Base-by-base conservation (phyloP, 2,329 filamentous ascomycete genomes). In the Chaetomium strumarium region DNA sequence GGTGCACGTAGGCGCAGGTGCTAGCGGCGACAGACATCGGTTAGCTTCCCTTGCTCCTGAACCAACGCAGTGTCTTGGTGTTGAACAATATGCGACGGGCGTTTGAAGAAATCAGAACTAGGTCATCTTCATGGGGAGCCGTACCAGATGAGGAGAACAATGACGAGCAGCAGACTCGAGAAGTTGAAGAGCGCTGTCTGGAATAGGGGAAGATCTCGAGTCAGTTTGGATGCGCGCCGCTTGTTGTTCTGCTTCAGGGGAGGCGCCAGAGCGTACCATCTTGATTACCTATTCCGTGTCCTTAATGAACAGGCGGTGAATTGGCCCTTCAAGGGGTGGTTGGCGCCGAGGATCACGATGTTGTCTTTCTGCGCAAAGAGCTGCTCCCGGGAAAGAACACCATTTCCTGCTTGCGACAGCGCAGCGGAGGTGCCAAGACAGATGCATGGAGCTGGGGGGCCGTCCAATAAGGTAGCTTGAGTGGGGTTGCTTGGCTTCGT, bases 141-240 rank as follows among this genome's bases (percentile, higher is more conserved):
- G 33, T 56, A 58, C 56, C 93, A 99, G 67, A 97, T 95, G 62
- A 95, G 83, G 62, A 99, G 86, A 47, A 99, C 84, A 64, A 99
- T 84, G 61, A 96, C 92, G 64, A 97, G 83, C 63, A 99, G 82
- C 62, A 97, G 86, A 54, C 90, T 95, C 72, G 96, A 90, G 77
- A 99, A 97, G 75, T 97, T 97, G 84, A 99, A 96, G 66, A 99
- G 86, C 51, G 93, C 93, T 55, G 93, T 88, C 93, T 96, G 65
- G 19, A 49, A 33, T 34, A 37, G 17, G 14, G 41, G 44, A 53
- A 53, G 39, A 31, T 19, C 24, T 24, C 24, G 24, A n/a, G 31
- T 52, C 43, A 53, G 49, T 42, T 47, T 40, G 33, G 29, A 46
- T 40, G 37, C 16, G 38, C 30, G 39, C 20, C 13, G 34, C 17